Base-by-base conservation (phyloP, 2,329 filamentous ascomycete species). In the Trichoderma oligosporum region DNA sequence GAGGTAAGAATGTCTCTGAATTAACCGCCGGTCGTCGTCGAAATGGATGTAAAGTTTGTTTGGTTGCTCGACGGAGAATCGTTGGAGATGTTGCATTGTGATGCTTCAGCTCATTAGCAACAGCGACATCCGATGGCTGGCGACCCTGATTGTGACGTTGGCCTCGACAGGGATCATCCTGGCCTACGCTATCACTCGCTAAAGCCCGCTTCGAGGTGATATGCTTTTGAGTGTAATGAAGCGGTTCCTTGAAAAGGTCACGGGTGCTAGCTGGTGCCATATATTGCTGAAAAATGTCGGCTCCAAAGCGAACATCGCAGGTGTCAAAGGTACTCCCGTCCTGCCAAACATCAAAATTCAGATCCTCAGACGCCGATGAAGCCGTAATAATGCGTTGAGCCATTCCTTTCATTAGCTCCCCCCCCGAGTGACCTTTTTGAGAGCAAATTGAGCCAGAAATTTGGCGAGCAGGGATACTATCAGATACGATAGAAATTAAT, bases 1-100 rank as follows among this genome's bases (percentile, higher is more conserved):
- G 65, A 47, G 70, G 69, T 55, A 70, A 67, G 57, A 73, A 74
- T 1, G 64, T 69, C 25, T 71, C 66, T n/a, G 61, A 53, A 27
- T 68, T 65, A 46, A 69, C 62, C 29, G 65, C 62, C 16, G 68
- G 65, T n/a, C 70, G 71, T 35, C 67, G 67, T 58, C 44, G 55
- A 47, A 60, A 48, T 52, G 61, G 59, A 46, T 65, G 65, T 48
- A 66, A 53, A 27, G 47, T 22, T 22, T 45, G 29, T 42, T 61
- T 61, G 18, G 49, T 8, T 38, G 62, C 63, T 42, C 36, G 33
- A 31, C 56, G 24, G 24, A 57, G 55, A 29, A 59, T 41, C 39
- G 64, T 61, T 24, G 54, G 47, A 35, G 55, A 53, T 25, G 38
- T 18, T 36, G 62, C 44, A 44, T 46, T 58, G 58, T 29, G 55